These are phyloP conservation scores for Ogataea pini DNA, from an alignment of 805 yeast genomes.

Conservation along the genomic window DNA sequence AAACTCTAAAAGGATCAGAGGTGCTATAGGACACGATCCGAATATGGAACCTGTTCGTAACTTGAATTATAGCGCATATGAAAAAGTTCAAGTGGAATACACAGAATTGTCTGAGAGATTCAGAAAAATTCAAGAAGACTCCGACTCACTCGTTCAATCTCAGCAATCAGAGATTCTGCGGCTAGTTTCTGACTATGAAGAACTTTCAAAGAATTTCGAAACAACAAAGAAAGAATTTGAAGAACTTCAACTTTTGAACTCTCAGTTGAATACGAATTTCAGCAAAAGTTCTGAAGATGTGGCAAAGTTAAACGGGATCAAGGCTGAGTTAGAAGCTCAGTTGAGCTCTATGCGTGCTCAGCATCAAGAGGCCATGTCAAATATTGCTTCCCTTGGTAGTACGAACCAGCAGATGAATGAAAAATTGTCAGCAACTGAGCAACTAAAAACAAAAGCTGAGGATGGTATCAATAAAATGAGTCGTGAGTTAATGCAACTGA, in stretches of 20 bases:
- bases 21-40: slow-evolving; percentile 76
- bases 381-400: slow-evolving; percentile 23
- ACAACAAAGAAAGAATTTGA: slow-evolving; percentile 35
- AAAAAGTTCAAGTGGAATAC: slow-evolving; percentile 43
- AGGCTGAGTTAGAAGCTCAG: slow-evolving; percentile 38
- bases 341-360: slow-evolving; percentile 25
- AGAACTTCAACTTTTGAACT: slow-evolving; percentile 32
- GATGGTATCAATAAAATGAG: slow-evolving; percentile 90
- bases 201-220: slow-evolving; percentile 32
- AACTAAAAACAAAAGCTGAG: slow-evolving; percentile 56
- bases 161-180: slow-evolving; percentile 27
- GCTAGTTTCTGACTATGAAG: slow-evolving; percentile 32
- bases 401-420: slow-evolving; percentile 32
- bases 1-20: slow-evolving; percentile 63
- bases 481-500: slow-evolving; percentile 69
- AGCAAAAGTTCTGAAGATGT: slow-evolving; percentile 29
- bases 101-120: slow-evolving; percentile 19
- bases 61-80: slow-evolving; percentile 62
- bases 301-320: slow-evolving; percentile 23
- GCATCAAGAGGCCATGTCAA: slow-evolving; percentile 22
- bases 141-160: slow-evolving; percentile 17
- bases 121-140: slow-evolving; percentile 20
- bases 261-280: slow-evolving; percentile 26
- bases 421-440: slow-evolving; percentile 33
- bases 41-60: slow-evolving; percentile 65